Percentiles rank a stretch among this genome's conserved stretches.
Conservation (phyloP, 352 stramenopile genomes). For the Phytophthora rubi region DNA sequence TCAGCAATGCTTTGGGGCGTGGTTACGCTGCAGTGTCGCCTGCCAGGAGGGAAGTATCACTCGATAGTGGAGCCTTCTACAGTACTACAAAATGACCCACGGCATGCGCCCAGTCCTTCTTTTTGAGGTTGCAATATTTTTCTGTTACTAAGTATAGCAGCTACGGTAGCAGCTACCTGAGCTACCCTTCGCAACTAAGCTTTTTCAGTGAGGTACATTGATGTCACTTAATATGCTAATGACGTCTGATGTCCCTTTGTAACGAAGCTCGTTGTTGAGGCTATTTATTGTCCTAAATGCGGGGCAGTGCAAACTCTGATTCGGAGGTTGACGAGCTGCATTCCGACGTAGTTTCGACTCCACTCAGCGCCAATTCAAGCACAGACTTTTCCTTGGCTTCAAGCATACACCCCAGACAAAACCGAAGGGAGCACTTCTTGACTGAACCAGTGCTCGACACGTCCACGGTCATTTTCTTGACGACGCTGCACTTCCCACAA, state of each 20-base stretch:
- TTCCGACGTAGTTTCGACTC: slow-evolving; percentile 1
- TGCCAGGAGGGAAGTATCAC: no score
- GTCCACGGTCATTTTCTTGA: slow-evolving; percentile 3
- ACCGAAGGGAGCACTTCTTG: background rate
- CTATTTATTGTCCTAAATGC: background rate
- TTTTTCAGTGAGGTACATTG: no score
- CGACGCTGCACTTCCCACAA: background rate
- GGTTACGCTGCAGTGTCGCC: no score
- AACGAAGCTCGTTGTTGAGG: background rate
- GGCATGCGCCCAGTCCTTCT: no score
- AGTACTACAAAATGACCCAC: no score
- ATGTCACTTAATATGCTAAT: no score
- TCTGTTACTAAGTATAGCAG: no score
- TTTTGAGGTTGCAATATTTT: no score
- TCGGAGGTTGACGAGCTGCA: background rate
- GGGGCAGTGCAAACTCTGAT: background rate
- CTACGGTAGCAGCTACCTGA: no score
- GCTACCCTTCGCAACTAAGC: no score
- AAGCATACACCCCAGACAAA: background rate
- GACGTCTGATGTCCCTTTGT: background rate
- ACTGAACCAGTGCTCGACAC: background rate
- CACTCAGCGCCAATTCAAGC: background rate
- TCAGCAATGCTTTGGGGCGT: no score
- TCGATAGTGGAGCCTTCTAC: no score
- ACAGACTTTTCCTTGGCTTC: slow-evolving; percentile 1